Conservation (phyloP, 2,329 filamentous ascomycete genomes). For the Aspergillus pseudonomiae region DNA sequence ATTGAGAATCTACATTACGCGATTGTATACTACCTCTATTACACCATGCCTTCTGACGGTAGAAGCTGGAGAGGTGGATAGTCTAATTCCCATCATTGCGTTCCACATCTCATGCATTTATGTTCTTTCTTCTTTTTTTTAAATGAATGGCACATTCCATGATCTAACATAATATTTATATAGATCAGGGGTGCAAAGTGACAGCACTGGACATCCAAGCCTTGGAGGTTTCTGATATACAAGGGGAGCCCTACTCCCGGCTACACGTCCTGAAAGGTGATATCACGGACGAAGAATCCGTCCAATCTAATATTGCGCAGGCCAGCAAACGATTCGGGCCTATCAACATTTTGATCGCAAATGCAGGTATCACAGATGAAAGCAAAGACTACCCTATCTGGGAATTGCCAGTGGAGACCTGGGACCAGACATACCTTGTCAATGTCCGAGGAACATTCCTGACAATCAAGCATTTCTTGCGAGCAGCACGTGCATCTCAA, state of each 20-base stretch:
- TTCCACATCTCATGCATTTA: background rate
- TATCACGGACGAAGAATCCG: constrained; percentile 52
- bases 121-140: no score
- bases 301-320: constrained; percentile 42
- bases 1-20: background rate
- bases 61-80: background rate
- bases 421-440: constrained; percentile 55
- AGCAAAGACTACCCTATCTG: constrained; percentile 54
- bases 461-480: constrained; percentile 60
- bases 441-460: constrained; percentile 59
- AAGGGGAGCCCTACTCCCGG: constrained; percentile 31
- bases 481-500: constrained; percentile 45
- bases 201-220: constrained; percentile 54
- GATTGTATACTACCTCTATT: background rate
- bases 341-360: constrained; percentile 57
- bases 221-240: constrained; percentile 33
- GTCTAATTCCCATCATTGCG: background rate
- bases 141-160: background rate
- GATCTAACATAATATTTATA: background rate
- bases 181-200: constrained; percentile 58
- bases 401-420: constrained; percentile 55
- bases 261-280: constrained; percentile 52
- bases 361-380: constrained; percentile 57
- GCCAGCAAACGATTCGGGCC: constrained; percentile 52
- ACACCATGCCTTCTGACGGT: background rate